Percentiles rank a stretch among this genome's conserved stretches.
Evolutionary conservation across 2,329 filamentous ascomycete species (phyloP).

Genomic region (Fusarium papillatum): DNA sequence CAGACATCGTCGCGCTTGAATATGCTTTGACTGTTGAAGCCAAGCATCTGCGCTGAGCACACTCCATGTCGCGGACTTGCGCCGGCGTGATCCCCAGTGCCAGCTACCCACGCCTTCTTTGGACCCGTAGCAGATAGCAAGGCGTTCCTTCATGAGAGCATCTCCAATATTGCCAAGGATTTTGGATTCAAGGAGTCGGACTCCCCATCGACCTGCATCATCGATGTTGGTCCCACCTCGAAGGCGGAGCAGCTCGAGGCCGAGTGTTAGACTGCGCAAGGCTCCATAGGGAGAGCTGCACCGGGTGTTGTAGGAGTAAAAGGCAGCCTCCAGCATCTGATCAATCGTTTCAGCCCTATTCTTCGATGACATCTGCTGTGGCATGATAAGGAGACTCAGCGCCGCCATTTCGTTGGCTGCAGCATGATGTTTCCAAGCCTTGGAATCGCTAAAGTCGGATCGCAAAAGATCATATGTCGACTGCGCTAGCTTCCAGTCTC

Average conservation of each 20-base stretch:
- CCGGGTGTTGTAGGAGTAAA: conserved; percentile 92
- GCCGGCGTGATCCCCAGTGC: conserved; percentile 77
- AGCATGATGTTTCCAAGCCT: conserved; percentile 96
- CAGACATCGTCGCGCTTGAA: conserved; percentile 84
- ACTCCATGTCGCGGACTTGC: conserved; percentile 93
- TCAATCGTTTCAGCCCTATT: conserved; percentile 85
- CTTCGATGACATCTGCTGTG: conserved; percentile 79
- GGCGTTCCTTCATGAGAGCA: conserved; percentile 86
- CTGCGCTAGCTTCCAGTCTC: conserved; percentile 94
- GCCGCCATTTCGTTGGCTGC: conserved; percentile 97
- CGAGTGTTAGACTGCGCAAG: conserved; percentile 80
- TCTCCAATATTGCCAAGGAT: conserved; percentile 83
- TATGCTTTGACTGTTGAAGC: conserved; percentile 81
- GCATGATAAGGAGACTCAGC: conserved; percentile 83
- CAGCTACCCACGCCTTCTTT: conserved; percentile 77
- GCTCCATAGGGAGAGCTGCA: conserved; percentile 86
- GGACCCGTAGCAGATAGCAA: conserved; percentile 86
- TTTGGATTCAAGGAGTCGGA: conserved; percentile 82
- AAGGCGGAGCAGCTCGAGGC: conserved; percentile 85
- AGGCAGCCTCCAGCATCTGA: conserved; percentile 89
- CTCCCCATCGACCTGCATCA: conserved; percentile 89
- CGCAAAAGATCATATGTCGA: conserved; percentile 93
- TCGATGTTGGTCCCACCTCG: conserved; percentile 86
- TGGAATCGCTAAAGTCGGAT: conserved; percentile 92
- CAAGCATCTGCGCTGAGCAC: conserved; percentile 87